Percentiles rank a stretch among this genome's conserved stretches.
phyloP scores from a whole-genome alignment of 768 basidiomycete genomes.

The Mycena epipterygia region DNA sequence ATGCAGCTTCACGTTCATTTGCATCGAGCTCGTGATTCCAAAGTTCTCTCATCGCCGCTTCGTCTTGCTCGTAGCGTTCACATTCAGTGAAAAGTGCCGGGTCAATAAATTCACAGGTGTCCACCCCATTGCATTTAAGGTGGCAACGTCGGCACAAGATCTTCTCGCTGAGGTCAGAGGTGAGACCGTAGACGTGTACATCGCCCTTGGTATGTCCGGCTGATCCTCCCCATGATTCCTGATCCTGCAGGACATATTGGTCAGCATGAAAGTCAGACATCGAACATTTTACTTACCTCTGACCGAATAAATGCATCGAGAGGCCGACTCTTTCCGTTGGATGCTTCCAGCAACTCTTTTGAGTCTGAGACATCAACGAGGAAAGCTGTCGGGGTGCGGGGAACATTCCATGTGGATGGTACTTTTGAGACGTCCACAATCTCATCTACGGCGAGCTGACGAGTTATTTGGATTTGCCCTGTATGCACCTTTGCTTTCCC shows the following conservation, averaged over 20 bases:
- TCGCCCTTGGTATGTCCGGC: conserved; percentile 10
- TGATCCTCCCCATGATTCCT: conserved; percentile 20
- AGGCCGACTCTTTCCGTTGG: not conserved
- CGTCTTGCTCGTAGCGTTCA: conserved; percentile 16
- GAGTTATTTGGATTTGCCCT: not conserved
- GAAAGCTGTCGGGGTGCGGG: not conserved
- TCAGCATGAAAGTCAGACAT: not conserved
- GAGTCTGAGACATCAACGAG: not conserved
- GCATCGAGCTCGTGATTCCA: conserved; percentile 24
- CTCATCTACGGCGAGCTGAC: not conserved
- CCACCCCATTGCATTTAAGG: conserved; percentile 11
- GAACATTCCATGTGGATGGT: not conserved
- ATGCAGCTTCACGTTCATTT: conserved; percentile 16
- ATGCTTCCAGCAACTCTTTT: not conserved
- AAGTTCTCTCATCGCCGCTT: not conserved
- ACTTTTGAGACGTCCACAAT: not conserved
- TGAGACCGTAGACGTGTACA: not conserved
- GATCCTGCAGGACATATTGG: conserved; percentile 6
- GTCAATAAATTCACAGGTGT: conserved; percentile 15
- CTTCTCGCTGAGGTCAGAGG: not conserved
- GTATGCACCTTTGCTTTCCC: conserved; percentile 3
- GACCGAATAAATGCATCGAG: conserved; percentile 3
- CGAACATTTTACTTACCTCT: not conserved
- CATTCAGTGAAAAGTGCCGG: conserved; percentile 2
- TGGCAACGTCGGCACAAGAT: not conserved